Evolutionary conservation across 2,329 filamentous ascomycete genomes (phyloP), one percentile per base, ranked within the genome.

Genomic region (Apiospora saccharicola): DNA sequence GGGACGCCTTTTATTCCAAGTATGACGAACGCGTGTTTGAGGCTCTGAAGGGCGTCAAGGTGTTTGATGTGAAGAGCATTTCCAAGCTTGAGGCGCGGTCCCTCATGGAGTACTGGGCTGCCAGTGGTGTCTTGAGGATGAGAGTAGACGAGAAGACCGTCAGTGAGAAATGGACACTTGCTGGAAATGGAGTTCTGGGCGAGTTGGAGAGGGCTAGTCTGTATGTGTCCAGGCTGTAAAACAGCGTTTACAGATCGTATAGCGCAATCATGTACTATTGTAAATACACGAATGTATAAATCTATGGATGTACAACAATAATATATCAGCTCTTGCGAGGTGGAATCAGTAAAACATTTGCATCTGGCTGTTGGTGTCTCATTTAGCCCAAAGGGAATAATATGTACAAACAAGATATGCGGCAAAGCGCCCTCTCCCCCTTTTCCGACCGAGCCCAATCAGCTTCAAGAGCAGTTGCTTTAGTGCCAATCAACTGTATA

Each of bases 41-140:
- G 30, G 83, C 83, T 1, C 82, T 92, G 70, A 82, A 85, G 74
- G 85, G 85, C 64, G 84, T 87, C 53, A 81, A 84, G 72, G 83
- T 90, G 1, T 75, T 91, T 70, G 87, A 89, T 26, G 80, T 98
- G 26, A 86, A 88, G 57, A 93, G 94, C 12, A 78, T 98, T 76
- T 92, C 86, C 77, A 93, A 92, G 82, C 83, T 87, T 1, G 96
- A 98, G 83, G 91, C 94, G 14, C 89, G 92, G 73, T 88, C 90
- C 0, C 86, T 97, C 77, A 92, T 98, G 90, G 95, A 98, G 85
- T 98, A 98, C 84, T 98, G 96, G 87, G 95, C 94, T 6, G 90
- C 90, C 47, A 97, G 94, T 81, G 96, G 96, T 16, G 86, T 98
- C 80, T 81, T 97, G 79, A 89, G 93, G 75, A 86, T 89, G 74